phyloP scores from a whole-genome alignment of 208 protist species.

The Naegleria fowleri region DNA sequence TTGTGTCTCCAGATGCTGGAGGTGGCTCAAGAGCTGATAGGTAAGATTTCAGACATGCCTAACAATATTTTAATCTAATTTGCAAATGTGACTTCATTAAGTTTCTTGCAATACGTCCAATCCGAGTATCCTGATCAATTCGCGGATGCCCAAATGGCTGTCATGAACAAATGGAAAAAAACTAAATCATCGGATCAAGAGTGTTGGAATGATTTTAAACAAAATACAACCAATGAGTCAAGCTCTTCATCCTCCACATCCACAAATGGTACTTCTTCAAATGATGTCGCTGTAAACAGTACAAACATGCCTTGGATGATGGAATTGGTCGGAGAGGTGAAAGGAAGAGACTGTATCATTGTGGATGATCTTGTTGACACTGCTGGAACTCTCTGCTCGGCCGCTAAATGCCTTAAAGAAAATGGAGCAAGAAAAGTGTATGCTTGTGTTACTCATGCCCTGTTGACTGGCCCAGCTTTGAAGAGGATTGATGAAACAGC shows the following conservation, averaged over 20 bases:
- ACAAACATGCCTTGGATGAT: constrained; percentile 56
- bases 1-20: constrained; percentile 90
- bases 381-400: constrained; percentile 76
- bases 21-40: constrained; percentile 79
- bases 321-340: constrained; percentile 86
- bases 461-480: constrained; percentile 72
- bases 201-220: background rate
- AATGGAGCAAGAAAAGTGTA: constrained; percentile 78
- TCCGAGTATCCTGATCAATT: background rate
- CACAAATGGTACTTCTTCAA: background rate
- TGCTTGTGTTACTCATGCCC: constrained; percentile 85
- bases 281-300: background rate
- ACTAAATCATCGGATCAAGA: background rate
- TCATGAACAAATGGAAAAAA: constrained; percentile 82
- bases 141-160: constrained; percentile 69
- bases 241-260: background rate
- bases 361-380: constrained; percentile 95
- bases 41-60: constrained; percentile 22
- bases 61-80: constrained; percentile 55
- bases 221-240: background rate
- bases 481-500: constrained; percentile 69
- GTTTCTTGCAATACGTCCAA: background rate
- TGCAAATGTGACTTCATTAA: too few relatives aligned
- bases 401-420: constrained; percentile 78
- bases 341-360: constrained; percentile 80